phyloP scores from a whole-genome alignment of 257 asterid genomes.

The Eucommia ulmoides region DNA sequence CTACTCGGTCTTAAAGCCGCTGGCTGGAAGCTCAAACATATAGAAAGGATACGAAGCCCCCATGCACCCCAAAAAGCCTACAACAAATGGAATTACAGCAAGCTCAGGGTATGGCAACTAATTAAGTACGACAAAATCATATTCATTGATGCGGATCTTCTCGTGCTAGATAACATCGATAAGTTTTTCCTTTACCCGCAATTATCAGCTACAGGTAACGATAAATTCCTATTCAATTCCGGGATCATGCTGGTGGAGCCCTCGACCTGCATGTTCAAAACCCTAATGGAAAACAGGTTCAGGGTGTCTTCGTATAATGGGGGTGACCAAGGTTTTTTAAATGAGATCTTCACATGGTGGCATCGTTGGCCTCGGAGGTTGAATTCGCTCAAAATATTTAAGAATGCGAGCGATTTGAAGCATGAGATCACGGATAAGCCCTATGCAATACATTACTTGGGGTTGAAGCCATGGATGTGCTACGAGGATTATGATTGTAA shows the following conservation, averaged over 20 bases:
- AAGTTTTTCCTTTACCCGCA: slow-evolving; percentile 63
- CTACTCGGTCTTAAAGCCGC: slow-evolving; percentile 36
- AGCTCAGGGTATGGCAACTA: slow-evolving; percentile 78
- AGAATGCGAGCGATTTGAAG: slow-evolving; percentile 40
- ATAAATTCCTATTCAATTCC: slow-evolving; percentile 58
- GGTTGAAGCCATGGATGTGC: slow-evolving; percentile 83
- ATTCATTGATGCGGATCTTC: slow-evolving; percentile 72
- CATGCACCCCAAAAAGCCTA: slow-evolving; percentile 49
- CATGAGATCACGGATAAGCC: slow-evolving; percentile 58
- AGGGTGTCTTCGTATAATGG: slow-evolving; percentile 79
- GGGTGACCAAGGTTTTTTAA: slow-evolving; percentile 87
- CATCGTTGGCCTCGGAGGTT: slow-evolving; percentile 66
- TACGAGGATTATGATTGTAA: slow-evolving; percentile 81
- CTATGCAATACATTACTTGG: slow-evolving; percentile 61
- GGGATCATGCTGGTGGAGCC: slow-evolving; percentile 86
- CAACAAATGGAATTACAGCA: slow-evolving; percentile 82
- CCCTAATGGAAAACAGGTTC: slow-evolving; percentile 34
- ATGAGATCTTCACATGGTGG: slow-evolving; percentile 82
- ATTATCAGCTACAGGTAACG: slow-evolving; percentile 75
- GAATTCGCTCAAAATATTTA: slow-evolving; percentile 62
- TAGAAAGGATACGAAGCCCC: slow-evolving; percentile 72
- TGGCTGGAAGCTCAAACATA: slow-evolving; percentile 66
- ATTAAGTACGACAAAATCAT: slow-evolving; percentile 56
- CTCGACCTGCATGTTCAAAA: slow-evolving; percentile 60
- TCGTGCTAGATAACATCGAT: slow-evolving; percentile 51